Conservation (phyloP, 805 yeast species). For the Starmerella apis region DNA sequence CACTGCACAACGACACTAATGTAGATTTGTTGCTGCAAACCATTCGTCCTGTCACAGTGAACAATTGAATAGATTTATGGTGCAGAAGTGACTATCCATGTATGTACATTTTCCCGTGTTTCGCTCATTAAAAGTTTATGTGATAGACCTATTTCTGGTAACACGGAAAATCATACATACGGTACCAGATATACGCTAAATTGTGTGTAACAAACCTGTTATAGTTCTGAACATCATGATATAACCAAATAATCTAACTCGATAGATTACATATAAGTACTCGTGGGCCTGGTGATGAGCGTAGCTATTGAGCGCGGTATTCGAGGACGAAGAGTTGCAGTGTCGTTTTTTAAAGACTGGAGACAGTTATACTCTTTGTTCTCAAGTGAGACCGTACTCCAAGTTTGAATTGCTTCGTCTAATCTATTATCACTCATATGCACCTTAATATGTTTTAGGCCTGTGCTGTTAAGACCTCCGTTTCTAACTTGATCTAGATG, state of each 20-base stretch:
- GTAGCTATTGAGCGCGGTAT: constrained; percentile 39
- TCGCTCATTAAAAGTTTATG: constrained; percentile 37
- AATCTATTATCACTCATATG: constrained; percentile 26
- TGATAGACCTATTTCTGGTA: constrained; percentile 44
- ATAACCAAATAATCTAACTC: constrained; percentile 35
- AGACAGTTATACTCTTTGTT: constrained; percentile 43
- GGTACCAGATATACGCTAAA: constrained; percentile 44
- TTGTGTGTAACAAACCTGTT: no score
- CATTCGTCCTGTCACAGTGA: constrained; percentile 32
- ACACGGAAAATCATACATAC: constrained; percentile 44
- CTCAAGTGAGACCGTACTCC: constrained; percentile 35
- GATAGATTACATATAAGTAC: constrained; percentile 23
- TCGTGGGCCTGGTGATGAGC: constrained; percentile 40
- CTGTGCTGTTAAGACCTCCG: constrained; percentile 8
- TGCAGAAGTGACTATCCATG: constrained; percentile 52
- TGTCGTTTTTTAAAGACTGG: no score
- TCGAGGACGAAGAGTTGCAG: no score
- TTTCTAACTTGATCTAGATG: constrained; percentile 1
- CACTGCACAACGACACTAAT: constrained; percentile 39
- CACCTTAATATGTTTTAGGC: constrained; percentile 8
- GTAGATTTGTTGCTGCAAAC: constrained; percentile 35
- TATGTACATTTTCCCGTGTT: constrained; percentile 36
- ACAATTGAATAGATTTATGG: no score
- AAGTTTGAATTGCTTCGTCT: constrained; percentile 36
- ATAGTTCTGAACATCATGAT: constrained; percentile 42